Evolutionary conservation across 2,329 filamentous ascomycete species (phyloP).

Genomic region (Ascosphaera aggregata): DNA sequence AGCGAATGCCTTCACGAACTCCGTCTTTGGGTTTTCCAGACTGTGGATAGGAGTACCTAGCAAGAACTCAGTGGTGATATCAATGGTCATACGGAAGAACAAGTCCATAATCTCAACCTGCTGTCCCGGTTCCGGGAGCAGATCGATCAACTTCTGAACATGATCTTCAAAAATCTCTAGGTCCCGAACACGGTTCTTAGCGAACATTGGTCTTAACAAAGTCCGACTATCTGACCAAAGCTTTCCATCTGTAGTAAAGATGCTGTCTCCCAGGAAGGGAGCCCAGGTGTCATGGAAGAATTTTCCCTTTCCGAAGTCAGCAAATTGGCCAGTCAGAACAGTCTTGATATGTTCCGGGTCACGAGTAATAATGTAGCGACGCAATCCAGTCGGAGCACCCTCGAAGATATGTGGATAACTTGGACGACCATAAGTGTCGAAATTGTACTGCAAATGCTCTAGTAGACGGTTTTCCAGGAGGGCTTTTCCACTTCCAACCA

Average conservation of each 20-base stretch:
- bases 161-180: slow-evolving; percentile 56
- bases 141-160: slow-evolving; percentile 39
- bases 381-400: neutral
- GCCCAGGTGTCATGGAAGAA: slow-evolving; percentile 49
- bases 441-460: neutral
- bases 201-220: slow-evolving; percentile 55
- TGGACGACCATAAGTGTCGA: neutral
- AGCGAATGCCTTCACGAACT: slow-evolving; percentile 54
- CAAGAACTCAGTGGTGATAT: slow-evolving; percentile 58
- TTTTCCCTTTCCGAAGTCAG: slow-evolving; percentile 56
- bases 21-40: slow-evolving; percentile 31
- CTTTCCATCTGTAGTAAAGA: slow-evolving; percentile 49
- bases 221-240: slow-evolving; percentile 51
- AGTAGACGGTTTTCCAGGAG: slow-evolving; percentile 11
- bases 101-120: slow-evolving; percentile 6
- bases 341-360: slow-evolving; percentile 70
- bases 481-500: slow-evolving; percentile 2
- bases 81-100: slow-evolving; percentile 39
- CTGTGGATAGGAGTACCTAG: slow-evolving; percentile 44
- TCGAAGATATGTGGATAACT: neutral
- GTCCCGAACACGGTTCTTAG: slow-evolving; percentile 54
- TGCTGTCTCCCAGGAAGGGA: slow-evolving; percentile 31
- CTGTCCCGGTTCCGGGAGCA: slow-evolving; percentile 33
- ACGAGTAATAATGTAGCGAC: slow-evolving; percentile 40
- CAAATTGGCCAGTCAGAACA: slow-evolving; percentile 53